These are phyloP conservation scores for Dothistroma septosporum DNA, from an alignment of 2,329 filamentous ascomycete species.

Conservation along the genomic window DNA sequence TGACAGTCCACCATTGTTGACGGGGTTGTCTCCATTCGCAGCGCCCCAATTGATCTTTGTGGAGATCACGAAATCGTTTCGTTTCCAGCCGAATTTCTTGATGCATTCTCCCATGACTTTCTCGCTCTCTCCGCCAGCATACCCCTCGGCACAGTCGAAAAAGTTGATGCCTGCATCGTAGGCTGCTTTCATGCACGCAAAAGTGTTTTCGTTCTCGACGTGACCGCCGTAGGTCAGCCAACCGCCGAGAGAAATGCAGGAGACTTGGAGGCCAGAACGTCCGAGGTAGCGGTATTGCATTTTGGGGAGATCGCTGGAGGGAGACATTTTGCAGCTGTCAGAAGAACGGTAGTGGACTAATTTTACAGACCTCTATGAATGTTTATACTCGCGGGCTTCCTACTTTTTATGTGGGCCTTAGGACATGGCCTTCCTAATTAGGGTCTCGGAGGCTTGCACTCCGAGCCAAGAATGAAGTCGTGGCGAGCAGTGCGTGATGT, in stretches of 20 bases:
- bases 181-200: conserved; percentile 48
- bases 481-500: not conserved
- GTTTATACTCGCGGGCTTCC: not conserved
- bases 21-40: not conserved
- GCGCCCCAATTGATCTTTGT: conserved; percentile 1
- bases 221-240: conserved; percentile 45
- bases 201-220: conserved; percentile 47
- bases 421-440: not conserved
- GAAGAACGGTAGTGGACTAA: too few species aligned
- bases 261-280: conserved; percentile 49
- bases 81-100: conserved; percentile 1
- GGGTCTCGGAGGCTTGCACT: not conserved
- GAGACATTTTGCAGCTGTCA: not conserved
- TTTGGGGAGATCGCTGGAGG: not conserved
- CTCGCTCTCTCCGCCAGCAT: not conserved
- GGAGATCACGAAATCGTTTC: conserved; percentile 1
- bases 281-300: conserved; percentile 39
- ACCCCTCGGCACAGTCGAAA: not conserved
- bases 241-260: conserved; percentile 48
- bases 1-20: not conserved
- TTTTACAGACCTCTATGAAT: too few species aligned
- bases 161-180: conserved; percentile 21
- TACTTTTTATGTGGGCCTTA: not conserved
- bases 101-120: not conserved
- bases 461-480: not conserved